phyloP scores from a whole-genome alignment of 2,329 filamentous ascomycete species.

The Botrytis galanthina region DNA sequence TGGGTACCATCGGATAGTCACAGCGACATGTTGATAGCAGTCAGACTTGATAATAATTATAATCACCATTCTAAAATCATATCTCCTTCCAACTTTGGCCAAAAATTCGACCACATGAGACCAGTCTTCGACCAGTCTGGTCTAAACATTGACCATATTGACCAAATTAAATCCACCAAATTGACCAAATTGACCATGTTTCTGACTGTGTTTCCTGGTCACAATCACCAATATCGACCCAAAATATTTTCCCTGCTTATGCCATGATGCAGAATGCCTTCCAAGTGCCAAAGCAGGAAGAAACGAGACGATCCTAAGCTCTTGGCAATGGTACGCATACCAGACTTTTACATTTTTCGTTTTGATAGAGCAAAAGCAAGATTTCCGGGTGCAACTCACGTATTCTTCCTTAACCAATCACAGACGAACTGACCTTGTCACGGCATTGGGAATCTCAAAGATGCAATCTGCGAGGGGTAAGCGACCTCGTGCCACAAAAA shows the following conservation, averaged over 20 bases:
- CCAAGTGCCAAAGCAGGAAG: neutral
- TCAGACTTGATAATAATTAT: slow-evolving; percentile 21
- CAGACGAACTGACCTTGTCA: neutral
- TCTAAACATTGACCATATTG: neutral
- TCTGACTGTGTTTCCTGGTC: neutral
- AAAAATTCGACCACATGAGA: neutral
- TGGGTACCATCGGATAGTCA: neutral
- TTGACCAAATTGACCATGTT: neutral
- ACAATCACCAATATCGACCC: neutral
- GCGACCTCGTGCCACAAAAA: slow-evolving; percentile 8
- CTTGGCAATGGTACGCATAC: neutral
- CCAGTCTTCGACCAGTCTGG: neutral
- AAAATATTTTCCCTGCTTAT: slow-evolving; percentile 10
- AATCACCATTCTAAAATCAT: neutral
- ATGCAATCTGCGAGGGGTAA: neutral
- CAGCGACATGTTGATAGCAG: slow-evolving; percentile 3
- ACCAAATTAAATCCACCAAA: neutral
- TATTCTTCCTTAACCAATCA: neutral
- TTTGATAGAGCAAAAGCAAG: neutral
- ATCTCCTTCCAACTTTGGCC: neutral
- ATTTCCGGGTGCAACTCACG: slow-evolving; percentile 2
- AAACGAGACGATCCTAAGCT: neutral
- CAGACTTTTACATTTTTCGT: neutral
- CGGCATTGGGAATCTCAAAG: neutral
- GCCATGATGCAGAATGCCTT: neutral